phyloP scores from a whole-genome alignment of 768 basidiomycete genomes.

The Dendrothele bispora region DNA sequence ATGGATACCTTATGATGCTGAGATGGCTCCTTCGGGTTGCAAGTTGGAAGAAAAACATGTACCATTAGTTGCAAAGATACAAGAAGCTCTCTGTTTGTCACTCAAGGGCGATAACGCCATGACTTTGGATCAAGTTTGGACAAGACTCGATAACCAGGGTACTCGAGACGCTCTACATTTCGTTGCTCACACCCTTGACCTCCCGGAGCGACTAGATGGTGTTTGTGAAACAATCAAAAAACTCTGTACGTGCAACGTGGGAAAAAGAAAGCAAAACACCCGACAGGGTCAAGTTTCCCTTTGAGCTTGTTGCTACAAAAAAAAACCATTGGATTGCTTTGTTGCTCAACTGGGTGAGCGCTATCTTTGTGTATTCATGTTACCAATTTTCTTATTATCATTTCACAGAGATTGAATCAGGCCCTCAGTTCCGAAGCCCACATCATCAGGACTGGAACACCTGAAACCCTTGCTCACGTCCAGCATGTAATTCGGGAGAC shows the following conservation, averaged over 20 bases:
- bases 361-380: not conserved
- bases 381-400: not conserved
- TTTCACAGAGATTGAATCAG: slow-evolving; percentile 2
- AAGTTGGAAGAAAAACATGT: not conserved
- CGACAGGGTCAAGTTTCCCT: not conserved
- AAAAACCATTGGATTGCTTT: slow-evolving; percentile 4
- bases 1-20: not conserved
- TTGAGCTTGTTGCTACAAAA: not conserved
- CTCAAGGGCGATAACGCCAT: not conserved
- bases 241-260: not conserved
- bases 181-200: not conserved
- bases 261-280: not conserved
- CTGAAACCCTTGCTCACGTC: slow-evolving; percentile 10
- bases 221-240: not conserved
- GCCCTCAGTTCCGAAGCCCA: not conserved
- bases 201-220: not conserved
- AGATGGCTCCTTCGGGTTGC: not conserved
- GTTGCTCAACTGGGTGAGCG: slow-evolving; percentile 1
- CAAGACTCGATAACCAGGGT: not conserved
- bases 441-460: not conserved
- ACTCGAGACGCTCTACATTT: not conserved
- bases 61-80: not conserved
- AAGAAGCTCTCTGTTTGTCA: not conserved
- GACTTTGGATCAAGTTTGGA: not conserved
- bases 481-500: slow-evolving; percentile 22